A percentile compares a stretch with the other conserved stretches of the same genome.
These are phyloP conservation scores for Ophiobolus disseminans DNA, from an alignment of 2,329 filamentous ascomycete genomes.

Conservation along the genomic window DNA sequence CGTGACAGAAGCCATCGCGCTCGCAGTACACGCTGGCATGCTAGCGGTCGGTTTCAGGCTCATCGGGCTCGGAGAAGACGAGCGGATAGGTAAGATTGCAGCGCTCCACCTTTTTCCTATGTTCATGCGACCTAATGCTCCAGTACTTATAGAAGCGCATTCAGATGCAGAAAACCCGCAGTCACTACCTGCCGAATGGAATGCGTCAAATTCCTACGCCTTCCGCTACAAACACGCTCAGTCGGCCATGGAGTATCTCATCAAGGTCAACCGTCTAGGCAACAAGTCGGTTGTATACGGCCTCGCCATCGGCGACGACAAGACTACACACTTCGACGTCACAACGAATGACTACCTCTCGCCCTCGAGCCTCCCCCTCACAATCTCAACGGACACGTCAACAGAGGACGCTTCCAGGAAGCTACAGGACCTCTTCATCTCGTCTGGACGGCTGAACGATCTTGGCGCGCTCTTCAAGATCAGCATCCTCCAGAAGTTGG, in stretches of 20 bases:
- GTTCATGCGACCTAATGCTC: conserved; percentile 24
- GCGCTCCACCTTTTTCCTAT: neutral
- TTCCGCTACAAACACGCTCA: conserved; percentile 89
- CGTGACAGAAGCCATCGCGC: conserved; percentile 81
- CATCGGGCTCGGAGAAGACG: conserved; percentile 83
- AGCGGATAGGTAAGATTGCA: conserved; percentile 66
- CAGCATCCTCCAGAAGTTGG: conserved; percentile 82
- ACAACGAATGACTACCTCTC: conserved; percentile 77
- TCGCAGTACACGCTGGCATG: conserved; percentile 86
- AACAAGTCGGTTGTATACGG: conserved; percentile 84
- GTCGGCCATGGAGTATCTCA: conserved; percentile 81
- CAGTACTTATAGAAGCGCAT: conserved; percentile 58
- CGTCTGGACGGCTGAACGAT: conserved; percentile 69
- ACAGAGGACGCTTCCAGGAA: conserved; percentile 54
- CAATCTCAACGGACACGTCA: conserved; percentile 57
- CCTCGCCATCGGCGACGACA: conserved; percentile 79
- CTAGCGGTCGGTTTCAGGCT: conserved; percentile 79
- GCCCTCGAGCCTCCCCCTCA: conserved; percentile 62
- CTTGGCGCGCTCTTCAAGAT: conserved; percentile 76
- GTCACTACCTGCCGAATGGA: conserved; percentile 80
- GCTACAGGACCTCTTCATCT: conserved; percentile 72
- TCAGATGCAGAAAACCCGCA: conserved; percentile 63
- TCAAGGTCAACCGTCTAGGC: conserved; percentile 83
- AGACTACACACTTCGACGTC: conserved; percentile 79
- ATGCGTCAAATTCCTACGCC: conserved; percentile 72